Evolutionary conservation across 352 stramenopile genomes (phyloP), one percentile per base, ranked within the genome.

Genomic region (Phytophthora constricta): DNA sequence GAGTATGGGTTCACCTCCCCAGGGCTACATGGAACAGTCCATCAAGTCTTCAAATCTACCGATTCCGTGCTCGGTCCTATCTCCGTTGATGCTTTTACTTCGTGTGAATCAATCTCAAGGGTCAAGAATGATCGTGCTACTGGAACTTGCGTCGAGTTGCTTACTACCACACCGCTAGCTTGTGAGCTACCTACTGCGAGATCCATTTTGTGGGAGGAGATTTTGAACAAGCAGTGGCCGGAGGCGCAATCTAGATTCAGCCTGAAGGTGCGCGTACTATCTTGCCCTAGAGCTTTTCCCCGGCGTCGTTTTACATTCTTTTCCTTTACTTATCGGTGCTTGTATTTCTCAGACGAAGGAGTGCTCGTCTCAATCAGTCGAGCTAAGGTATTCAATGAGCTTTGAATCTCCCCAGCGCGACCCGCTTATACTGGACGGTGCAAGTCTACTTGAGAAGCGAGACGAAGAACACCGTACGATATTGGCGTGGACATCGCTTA

Each of bases 211-310:
- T 65, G 58, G 58, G 58, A 47, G 8, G 27, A 41, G 4, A 22
- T 65, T 23, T 31, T 43, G 34, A 45, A 51, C n/a, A 43, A 65
- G 37, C 23, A 65, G 27, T 65, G 58, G 58, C 58, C 58, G 8
- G 25, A 20, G 14, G 26, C 46, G 22, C 58, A 65, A n/a, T 10
- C 34, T 26, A n/a, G 20, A 4, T 65, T 65, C 26, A 23, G 14
- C 27, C 37, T 65, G 25, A 65, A 57, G 58, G 58, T 65, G 39
- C 47, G 46, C n/a, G n/a, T 28, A 37, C 31, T n/a, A 55, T 57
- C 17, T 23, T 20, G 37, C 37, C 9, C 37, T 20, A 45, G 11
- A 37, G 13, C 31, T 37, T 28, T 23, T 41, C 4, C 3, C 16
- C n/a, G n/a, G n/a, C n/a, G n/a, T n/a, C n/a, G n/a, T n/a, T n/a